phyloP scores from a whole-genome alignment of 768 basidiomycete genomes.

The Rubroboletus pulcherrimus region DNA sequence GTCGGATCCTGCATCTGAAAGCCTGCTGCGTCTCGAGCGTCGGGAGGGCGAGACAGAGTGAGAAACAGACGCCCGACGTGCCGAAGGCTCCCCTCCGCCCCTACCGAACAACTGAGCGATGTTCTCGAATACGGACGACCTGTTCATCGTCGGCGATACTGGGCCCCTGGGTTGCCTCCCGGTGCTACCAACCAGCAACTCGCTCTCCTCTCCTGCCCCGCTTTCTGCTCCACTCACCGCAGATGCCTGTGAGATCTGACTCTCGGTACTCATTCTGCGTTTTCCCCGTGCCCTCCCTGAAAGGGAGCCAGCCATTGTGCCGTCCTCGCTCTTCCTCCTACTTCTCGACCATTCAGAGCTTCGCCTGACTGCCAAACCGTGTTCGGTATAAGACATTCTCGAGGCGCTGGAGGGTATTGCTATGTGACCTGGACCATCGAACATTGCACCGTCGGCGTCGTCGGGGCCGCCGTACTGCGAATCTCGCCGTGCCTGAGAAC shows the following conservation, averaged over 20 bases:
- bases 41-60: slow-evolving; percentile 48
- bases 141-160: slow-evolving; percentile 37
- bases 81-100: slow-evolving; percentile 38
- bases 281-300: slow-evolving; percentile 29
- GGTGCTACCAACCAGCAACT: slow-evolving; percentile 25
- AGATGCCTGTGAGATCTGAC: slow-evolving; percentile 36
- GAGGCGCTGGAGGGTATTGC: slow-evolving; percentile 78
- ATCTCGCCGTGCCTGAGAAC: slow-evolving; percentile 54
- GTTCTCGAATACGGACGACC: slow-evolving; percentile 54
- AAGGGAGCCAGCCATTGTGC: slow-evolving; percentile 18
- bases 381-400: slow-evolving; percentile 65
- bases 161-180: slow-evolving; percentile 32
- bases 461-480: slow-evolving; percentile 55
- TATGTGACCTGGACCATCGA: slow-evolving; percentile 64
- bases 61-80: slow-evolving; percentile 54
- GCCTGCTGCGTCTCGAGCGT: slow-evolving; percentile 46
- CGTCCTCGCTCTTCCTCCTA: slow-evolving; percentile 51
- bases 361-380: slow-evolving; percentile 39
- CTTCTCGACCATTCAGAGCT: slow-evolving; percentile 51
- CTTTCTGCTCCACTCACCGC: slow-evolving; percentile 37
- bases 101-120: slow-evolving; percentile 66
- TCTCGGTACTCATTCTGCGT: slow-evolving; percentile 46
- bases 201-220: slow-evolving; percentile 36
- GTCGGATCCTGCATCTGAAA: slow-evolving; percentile 58
- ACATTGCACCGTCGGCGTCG: slow-evolving; percentile 64